Evolutionary conservation across 805 yeast species (phyloP).

Genomic region (Grigorovia transvaalensis): DNA sequence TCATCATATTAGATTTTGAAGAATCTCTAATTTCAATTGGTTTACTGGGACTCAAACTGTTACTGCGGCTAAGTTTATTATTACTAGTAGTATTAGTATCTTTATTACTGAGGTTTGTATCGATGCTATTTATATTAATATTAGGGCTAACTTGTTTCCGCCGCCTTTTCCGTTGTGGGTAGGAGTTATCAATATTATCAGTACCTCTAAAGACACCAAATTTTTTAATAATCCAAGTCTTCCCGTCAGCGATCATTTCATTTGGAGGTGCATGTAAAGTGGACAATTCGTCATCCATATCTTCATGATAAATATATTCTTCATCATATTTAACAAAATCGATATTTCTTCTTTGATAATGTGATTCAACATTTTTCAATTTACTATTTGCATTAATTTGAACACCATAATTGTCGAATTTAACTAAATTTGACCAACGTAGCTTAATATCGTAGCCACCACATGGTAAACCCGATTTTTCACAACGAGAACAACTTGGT

Average conservation of each 20-base stretch:
- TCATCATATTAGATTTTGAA: no score
- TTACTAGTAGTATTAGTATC: no score
- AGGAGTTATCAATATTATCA: conserved; percentile 16
- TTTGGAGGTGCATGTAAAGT: conserved; percentile 38
- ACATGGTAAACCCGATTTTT: conserved; percentile 54
- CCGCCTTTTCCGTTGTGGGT: conserved; percentile 11
- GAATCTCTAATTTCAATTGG: no score
- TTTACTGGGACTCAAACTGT: not conserved
- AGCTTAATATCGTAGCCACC: conserved; percentile 78
- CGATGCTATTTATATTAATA: not conserved
- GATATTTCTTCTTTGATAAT: conserved; percentile 58
- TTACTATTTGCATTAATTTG: conserved; percentile 6
- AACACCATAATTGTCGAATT: conserved; percentile 38
- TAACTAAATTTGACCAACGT: conserved; percentile 56
- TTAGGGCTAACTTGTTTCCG: not conserved
- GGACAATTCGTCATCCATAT: conserved; percentile 60
- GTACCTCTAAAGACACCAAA: conserved; percentile 60
- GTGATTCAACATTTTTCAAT: conserved; percentile 32
- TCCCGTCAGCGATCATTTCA: conserved; percentile 30
- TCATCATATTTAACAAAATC: conserved; percentile 67
- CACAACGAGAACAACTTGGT: conserved; percentile 67
- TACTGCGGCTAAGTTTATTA: not conserved
- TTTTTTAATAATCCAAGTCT: conserved; percentile 57
- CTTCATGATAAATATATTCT: conserved; percentile 72
- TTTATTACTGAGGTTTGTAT: not conserved